These are phyloP conservation scores for Collybia mongolica DNA, from an alignment of 768 basidiomycete genomes.

Conservation along the genomic window DNA sequence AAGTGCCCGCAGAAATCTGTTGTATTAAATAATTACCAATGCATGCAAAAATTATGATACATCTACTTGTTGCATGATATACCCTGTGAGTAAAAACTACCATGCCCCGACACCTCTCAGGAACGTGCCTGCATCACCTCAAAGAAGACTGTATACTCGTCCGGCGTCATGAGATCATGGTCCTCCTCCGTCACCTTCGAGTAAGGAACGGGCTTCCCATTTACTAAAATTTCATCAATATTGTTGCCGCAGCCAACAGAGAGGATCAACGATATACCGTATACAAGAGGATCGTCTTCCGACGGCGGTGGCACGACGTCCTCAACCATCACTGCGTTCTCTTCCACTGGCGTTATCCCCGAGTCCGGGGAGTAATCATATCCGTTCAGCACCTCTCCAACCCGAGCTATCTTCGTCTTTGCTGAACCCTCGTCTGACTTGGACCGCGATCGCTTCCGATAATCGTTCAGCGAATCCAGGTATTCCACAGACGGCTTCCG, in stretches of 20 bases:
- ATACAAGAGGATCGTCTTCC: slow-evolving; percentile 63
- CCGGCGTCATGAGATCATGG: slow-evolving; percentile 89
- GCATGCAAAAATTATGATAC: slow-evolving; percentile 1
- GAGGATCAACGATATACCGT: slow-evolving; percentile 44
- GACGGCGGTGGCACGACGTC: slow-evolving; percentile 16
- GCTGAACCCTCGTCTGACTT: slow-evolving; percentile 45
- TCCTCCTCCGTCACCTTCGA: slow-evolving; percentile 89
- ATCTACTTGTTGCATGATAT: not conserved
- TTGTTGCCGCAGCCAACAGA: not conserved
- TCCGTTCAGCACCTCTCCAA: slow-evolving; percentile 34
- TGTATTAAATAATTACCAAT: not conserved
- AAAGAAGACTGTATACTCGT: slow-evolving; percentile 85
- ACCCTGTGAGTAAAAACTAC: not conserved
- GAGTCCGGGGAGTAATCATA: slow-evolving; percentile 17
- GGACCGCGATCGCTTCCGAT: slow-evolving; percentile 73
- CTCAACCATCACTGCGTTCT: slow-evolving; percentile 22
- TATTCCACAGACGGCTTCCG: slow-evolving; percentile 65
- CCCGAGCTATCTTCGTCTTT: slow-evolving; percentile 39
- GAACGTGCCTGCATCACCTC: slow-evolving; percentile 59
- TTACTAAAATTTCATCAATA: slow-evolving; percentile 47
- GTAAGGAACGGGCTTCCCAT: slow-evolving; percentile 69
- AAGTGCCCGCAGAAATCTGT: too few species aligned
- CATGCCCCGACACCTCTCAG: slow-evolving; percentile 11
- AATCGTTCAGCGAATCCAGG: slow-evolving; percentile 68
- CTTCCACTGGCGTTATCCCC: slow-evolving; percentile 15